Conservation (phyloP, 176 grass and related monocot genomes). For the Rhipidocladum racemiflorum region DNA sequence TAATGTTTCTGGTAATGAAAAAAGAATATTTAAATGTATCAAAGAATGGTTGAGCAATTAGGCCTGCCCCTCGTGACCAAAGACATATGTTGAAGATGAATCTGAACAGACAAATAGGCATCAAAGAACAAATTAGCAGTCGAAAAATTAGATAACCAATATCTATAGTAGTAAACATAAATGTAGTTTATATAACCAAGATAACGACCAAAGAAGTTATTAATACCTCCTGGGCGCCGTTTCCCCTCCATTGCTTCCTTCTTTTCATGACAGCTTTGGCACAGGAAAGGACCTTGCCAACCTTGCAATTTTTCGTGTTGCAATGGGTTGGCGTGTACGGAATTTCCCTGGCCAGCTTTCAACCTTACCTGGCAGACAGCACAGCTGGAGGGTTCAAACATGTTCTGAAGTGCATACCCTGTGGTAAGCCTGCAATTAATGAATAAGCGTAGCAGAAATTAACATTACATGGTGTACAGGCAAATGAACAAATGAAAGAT, state of each 20-base stretch:
- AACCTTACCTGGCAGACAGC: conserved; percentile 70
- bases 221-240: conserved; percentile 48
- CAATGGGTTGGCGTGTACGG: conserved; percentile 59
- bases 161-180: neutral
- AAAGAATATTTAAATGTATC: conserved; percentile 31
- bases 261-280: conserved; percentile 71
- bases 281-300: conserved; percentile 92
- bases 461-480: neutral
- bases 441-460: neutral
- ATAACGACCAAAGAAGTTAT: neutral
- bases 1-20: conserved; percentile 28
- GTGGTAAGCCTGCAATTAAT: conserved; percentile 60
- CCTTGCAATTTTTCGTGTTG: conserved; percentile 56
- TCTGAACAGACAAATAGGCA: conserved; percentile 29
- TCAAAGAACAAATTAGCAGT: conserved; percentile 18
- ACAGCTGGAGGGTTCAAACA: conserved; percentile 78
- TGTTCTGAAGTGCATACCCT: conserved; percentile 62
- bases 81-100: conserved; percentile 23
- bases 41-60: conserved; percentile 32
- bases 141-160: neutral
- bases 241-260: conserved; percentile 96
- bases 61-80: conserved; percentile 15
- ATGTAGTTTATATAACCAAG: conserved; percentile 11
- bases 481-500: neutral
- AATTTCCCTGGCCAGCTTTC: conserved; percentile 64